A percentile compares a stretch with the other conserved stretches of the same genome.
Evolutionary conservation across 371 early-diverging fungal species (phyloP).

Genomic region (Mortierella sp.): DNA sequence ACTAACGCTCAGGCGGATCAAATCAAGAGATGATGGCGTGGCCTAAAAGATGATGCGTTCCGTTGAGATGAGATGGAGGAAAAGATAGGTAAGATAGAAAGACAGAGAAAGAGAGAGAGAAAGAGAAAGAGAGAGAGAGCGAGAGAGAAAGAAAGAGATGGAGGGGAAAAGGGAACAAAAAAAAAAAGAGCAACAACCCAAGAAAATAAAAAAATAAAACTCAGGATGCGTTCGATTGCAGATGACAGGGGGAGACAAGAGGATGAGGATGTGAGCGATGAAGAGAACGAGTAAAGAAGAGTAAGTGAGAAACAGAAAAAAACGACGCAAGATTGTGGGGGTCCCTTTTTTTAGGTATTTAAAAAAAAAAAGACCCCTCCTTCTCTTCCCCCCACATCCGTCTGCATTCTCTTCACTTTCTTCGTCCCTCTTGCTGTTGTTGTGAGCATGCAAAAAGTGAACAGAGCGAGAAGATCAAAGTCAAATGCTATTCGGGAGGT

Average conservation of each 20-base stretch:
- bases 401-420: background rate
- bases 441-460: background rate
- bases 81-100: background rate
- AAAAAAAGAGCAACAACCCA: background rate
- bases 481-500: too few species aligned
- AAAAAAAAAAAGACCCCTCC: background rate
- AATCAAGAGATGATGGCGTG: too few species aligned
- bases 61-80: background rate
- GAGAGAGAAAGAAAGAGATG: background rate
- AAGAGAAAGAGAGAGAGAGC: background rate
- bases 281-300: background rate
- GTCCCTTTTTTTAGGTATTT: background rate
- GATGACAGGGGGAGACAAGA: background rate
- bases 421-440: background rate
- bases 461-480: background rate
- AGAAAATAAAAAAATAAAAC: background rate
- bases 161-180: slow-evolving; percentile 2
- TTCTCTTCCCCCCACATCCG: background rate
- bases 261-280: background rate
- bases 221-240: background rate
- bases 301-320: background rate
- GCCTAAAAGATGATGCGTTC: too few species aligned
- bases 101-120: background rate
- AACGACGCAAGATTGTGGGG: background rate
- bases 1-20: too few species aligned